Base-by-base conservation (phyloP, 768 basidiomycete genomes). In the Mycena venus region DNA sequence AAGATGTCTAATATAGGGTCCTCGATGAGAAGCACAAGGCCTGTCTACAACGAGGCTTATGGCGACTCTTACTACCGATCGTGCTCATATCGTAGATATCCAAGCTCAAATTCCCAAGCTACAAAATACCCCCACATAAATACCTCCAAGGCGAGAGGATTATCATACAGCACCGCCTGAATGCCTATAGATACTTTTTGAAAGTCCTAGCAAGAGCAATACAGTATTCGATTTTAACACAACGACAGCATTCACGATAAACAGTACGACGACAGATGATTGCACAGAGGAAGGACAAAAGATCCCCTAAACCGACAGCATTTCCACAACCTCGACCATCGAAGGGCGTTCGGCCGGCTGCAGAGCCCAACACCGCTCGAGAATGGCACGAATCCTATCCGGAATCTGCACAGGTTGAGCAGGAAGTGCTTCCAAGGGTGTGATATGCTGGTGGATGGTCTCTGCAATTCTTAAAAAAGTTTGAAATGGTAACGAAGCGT, bases 271-370 rank as follows among this genome's bases (percentile, higher is more conserved):
- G 34, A 59, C 34, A 59, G 34, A 59, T 59, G 34, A n/a, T 59
- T 34, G 32, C 58, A 59, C 32, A 21, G 27, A 58, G 31, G 55
- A 58, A 31, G 55, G 55, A 31, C 55, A 31, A 36, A 59, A 59
- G 58, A 38, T n/a, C n/a, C 36, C 23, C 51, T 59, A 59, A 59
- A n/a, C 58, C 58, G 58, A 59, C 32, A 59, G 31, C 32, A 59
- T 59, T 59, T 59, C 58, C 58, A 59, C 58, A 36, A 59, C 58
- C 34, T 59, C 58, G n/a, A 34, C 58, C 58, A 59, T 59, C 58
- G 58, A 59, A 59, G 34, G 32, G 58, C 58, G 58, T 36, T 59
- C 58, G 23, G 58, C 58, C 21, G 58, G 58, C 31, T 59, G 58
- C 58, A n/a, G 58, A 59, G 58, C 58, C 58, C 58, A 59, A 38